Evolutionary conservation across 1,139 yeast species (phyloP).

Genomic region (Lodderomyces orthopsilosis): DNA sequence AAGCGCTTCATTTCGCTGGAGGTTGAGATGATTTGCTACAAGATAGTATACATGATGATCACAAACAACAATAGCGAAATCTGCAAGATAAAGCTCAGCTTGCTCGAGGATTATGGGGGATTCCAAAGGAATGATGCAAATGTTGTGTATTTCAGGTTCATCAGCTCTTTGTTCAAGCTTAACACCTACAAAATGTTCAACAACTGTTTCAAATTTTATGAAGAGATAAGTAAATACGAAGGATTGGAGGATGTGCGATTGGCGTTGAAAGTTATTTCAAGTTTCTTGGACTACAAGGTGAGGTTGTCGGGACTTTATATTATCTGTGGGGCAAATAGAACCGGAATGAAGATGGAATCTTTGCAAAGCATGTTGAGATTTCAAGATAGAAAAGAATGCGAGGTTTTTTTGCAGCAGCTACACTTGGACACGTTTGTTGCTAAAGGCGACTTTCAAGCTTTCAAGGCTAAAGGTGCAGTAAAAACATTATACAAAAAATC

Average conservation of each 20-base stretch:
- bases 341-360: constrained; percentile 42
- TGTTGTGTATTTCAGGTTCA: constrained; percentile 19
- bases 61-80: constrained; percentile 65
- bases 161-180: constrained; percentile 25
- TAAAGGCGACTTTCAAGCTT: not conserved
- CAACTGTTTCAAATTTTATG: constrained; percentile 56
- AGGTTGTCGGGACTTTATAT: constrained; percentile 58
- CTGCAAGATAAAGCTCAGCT: constrained; percentile 30
- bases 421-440: not conserved
- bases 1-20: constrained; percentile 23
- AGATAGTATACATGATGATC: constrained; percentile 73
- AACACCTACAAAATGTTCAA: constrained; percentile 25
- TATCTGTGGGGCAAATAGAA: constrained; percentile 61
- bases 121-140: constrained; percentile 22
- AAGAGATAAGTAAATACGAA: constrained; percentile 29
- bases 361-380: constrained; percentile 50
- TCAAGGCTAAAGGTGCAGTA: constrained; percentile 2
- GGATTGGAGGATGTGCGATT: constrained; percentile 17
- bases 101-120: constrained; percentile 12
- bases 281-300: constrained; percentile 50
- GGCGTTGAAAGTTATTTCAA: constrained; percentile 31
- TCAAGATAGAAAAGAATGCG: constrained; percentile 18
- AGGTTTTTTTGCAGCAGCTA: constrained; percentile 2
- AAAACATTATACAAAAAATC: not conserved
- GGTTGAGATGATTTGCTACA: constrained; percentile 69